These are phyloP conservation scores for Suhomyces ambrosiae DNA, from an alignment of 1,139 yeast genomes.

Conservation along the genomic window DNA sequence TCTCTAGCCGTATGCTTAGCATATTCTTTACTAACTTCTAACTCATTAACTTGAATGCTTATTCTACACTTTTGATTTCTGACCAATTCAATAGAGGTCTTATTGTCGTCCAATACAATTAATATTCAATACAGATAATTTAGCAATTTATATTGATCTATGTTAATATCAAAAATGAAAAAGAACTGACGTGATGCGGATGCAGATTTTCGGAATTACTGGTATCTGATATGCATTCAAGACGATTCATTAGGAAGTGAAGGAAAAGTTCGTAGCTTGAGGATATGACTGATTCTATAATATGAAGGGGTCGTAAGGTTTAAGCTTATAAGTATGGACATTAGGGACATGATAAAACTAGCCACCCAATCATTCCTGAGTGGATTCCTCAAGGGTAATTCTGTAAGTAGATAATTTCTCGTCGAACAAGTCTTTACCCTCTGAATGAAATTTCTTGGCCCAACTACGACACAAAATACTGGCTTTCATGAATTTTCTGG, in stretches of 20 bases:
- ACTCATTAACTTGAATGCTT: no score
- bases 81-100: no score
- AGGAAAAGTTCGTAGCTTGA: constrained; percentile 10
- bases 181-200: constrained; percentile 3
- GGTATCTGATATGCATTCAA: constrained; percentile 6
- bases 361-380: constrained; percentile 2
- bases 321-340: background rate
- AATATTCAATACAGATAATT: no score
- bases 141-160: constrained; percentile 1
- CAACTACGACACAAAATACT: constrained; percentile 86
- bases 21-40: no score
- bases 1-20: no score
- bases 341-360: constrained; percentile 1
- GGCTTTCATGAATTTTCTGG: constrained; percentile 89
- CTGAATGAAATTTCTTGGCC: constrained; percentile 66
- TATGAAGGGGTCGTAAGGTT: constrained; percentile 9
- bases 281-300: constrained; percentile 10
- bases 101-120: background rate
- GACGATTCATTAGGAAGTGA: constrained; percentile 13
- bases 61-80: no score
- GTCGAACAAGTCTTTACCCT: constrained; percentile 22
- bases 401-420: constrained; percentile 21
- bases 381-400: constrained; percentile 14
- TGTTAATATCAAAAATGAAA: constrained; percentile 1
- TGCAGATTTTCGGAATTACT: constrained; percentile 1